phyloP scores from a whole-genome alignment of 148 eudicot species.

The Oxyria digyna region DNA sequence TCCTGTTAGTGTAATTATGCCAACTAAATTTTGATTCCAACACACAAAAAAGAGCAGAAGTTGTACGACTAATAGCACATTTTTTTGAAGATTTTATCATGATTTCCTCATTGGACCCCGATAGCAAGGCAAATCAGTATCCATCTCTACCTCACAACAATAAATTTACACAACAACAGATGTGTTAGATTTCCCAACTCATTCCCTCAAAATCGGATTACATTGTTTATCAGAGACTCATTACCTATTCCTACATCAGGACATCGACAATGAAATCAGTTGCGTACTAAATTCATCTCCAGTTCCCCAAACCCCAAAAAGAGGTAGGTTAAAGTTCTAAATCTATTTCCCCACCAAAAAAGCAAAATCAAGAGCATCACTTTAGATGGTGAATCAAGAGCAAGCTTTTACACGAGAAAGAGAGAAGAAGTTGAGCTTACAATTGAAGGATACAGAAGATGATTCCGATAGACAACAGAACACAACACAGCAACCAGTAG shows the following conservation, averaged over 20 bases:
- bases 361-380: not conserved
- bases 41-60: not conserved
- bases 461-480: not conserved
- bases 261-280: no score
- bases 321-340: not conserved
- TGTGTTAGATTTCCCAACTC: not conserved
- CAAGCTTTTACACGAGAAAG: not conserved
- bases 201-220: not conserved
- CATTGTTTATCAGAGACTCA: not conserved
- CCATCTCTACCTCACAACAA: no score
- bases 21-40: not conserved
- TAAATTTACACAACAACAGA: not conserved
- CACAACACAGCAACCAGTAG: no score
- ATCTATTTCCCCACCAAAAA: not conserved
- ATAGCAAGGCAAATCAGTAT: not conserved
- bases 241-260: no score
- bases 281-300: no score
- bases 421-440: slow-evolving; percentile 1
- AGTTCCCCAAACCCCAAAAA: not conserved
- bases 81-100: not conserved
- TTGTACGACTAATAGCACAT: not conserved
- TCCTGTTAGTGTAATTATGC: not conserved
- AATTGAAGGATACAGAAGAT: not conserved
- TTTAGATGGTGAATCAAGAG: not conserved
- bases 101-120: not conserved